Evolutionary conservation across 257 asterid species (phyloP).

Genomic region (Ligustrum vulgare): DNA sequence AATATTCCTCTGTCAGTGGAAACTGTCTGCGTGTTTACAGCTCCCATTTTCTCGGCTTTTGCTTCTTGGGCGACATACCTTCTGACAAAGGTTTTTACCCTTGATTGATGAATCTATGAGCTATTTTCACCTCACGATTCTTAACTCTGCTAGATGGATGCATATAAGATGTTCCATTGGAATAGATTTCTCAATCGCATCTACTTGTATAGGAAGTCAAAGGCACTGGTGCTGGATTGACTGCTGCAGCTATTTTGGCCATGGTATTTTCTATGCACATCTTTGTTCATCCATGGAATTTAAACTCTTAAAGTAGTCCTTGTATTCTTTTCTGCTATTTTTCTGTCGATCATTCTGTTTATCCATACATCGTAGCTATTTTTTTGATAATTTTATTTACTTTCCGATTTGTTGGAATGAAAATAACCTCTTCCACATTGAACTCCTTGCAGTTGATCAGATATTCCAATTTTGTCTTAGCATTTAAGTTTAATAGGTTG

Average conservation of each 20-base stretch:
- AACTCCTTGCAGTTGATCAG: too few relatives aligned
- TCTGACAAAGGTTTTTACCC: slow-evolving; percentile 76
- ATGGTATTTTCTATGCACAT: slow-evolving; percentile 54
- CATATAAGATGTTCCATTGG: neutral
- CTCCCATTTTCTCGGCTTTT: slow-evolving; percentile 96
- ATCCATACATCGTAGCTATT: too few relatives aligned
- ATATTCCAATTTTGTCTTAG: neutral
- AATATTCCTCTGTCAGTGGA: slow-evolving; percentile 97
- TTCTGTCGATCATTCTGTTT: too few relatives aligned
- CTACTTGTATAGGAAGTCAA: slow-evolving; percentile 75
- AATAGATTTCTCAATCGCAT: slow-evolving; percentile 19
- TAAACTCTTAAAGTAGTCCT: too few relatives aligned
- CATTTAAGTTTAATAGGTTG: neutral
- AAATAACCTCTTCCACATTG: too few relatives aligned
- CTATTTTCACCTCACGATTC: neutral
- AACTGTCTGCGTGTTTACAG: slow-evolving; percentile 98
- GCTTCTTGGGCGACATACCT: slow-evolving; percentile 99
- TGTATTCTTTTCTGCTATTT: too few relatives aligned
- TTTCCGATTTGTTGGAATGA: too few relatives aligned
- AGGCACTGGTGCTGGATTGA: slow-evolving; percentile 96
- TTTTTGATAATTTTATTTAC: too few relatives aligned
- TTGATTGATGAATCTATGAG: slow-evolving; percentile 19
- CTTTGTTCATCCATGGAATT: neutral
- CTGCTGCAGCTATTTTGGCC: slow-evolving; percentile 96
- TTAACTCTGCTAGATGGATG: neutral